These are phyloP conservation scores for Salmacisia buchloeana DNA, from an alignment of 1,284 basidiomycete genomes.

Conservation along the genomic window DNA sequence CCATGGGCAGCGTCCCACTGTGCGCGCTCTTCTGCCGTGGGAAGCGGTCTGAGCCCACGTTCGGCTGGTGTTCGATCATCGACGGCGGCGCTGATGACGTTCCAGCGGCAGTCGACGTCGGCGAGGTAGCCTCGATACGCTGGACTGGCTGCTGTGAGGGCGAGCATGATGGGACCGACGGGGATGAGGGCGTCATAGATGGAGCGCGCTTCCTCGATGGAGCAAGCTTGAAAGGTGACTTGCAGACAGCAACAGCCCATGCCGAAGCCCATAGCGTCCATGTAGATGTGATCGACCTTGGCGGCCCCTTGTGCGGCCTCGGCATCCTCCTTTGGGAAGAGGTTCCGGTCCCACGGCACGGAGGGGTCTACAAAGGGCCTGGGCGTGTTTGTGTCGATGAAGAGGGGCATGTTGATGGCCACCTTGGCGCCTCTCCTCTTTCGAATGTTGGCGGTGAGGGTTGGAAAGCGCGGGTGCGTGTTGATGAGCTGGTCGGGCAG, in stretches of 20 bases:
- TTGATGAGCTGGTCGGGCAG: slow-evolving; percentile 93
- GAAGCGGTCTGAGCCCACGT: slow-evolving; percentile 62
- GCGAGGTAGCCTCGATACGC: slow-evolving; percentile 89
- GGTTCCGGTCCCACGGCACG: slow-evolving; percentile 73
- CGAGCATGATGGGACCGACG: slow-evolving; percentile 90
- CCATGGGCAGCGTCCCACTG: not conserved
- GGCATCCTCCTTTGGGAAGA: slow-evolving; percentile 70
- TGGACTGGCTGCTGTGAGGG: slow-evolving; percentile 87
- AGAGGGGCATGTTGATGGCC: slow-evolving; percentile 90
- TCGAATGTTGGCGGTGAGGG: slow-evolving; percentile 91
- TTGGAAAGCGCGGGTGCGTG: slow-evolving; percentile 95
- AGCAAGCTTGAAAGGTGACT: slow-evolving; percentile 94
- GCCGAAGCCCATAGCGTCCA: slow-evolving; percentile 99
- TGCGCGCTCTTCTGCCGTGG: slow-evolving; percentile 2
- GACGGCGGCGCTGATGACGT: slow-evolving; percentile 92
- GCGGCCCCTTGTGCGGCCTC: slow-evolving; percentile 86
- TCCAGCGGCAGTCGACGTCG: slow-evolving; percentile 97
- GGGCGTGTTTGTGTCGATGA: slow-evolving; percentile 78
- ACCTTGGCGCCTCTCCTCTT: slow-evolving; percentile 85
- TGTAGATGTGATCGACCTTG: slow-evolving; percentile 83
- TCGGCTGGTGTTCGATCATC: slow-evolving; percentile 95
- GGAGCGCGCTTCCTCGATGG: slow-evolving; percentile 79
- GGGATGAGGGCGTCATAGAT: slow-evolving; percentile 94
- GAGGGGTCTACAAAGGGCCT: slow-evolving; percentile 83
- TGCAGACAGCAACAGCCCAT: slow-evolving; percentile 99